Base-by-base conservation (phyloP, 1,284 basidiomycete species). In the Ceratobasidium sp. region DNA sequence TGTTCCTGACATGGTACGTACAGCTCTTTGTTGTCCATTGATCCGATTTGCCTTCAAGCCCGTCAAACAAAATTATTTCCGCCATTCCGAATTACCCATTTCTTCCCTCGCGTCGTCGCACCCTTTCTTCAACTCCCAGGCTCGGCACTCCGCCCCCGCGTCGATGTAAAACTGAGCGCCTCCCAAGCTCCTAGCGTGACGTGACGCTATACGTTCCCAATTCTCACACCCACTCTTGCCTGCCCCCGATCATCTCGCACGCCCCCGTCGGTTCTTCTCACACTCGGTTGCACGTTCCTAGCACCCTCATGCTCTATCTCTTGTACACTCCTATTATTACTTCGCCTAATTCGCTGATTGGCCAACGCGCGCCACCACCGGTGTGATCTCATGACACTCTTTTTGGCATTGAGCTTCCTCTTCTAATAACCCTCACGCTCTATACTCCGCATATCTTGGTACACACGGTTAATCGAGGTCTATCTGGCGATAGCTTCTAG, bases 1-100 rank as follows among this genome's bases (percentile, higher is more conserved):
- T 7, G 73, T 75, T 42, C 73, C 73, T 17, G 73, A 75, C 9
- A 44, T 75, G 50, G 73, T 75, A 61, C 28, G 73, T 65, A 23
- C 33, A 3, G n/a, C 7, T n/a, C 48, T n/a, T 64, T 40, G 3
- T 20, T 2, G 20, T 40, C 5, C 40, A 28, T 62, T 33, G 12
- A 62, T 40, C 28, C 15, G 40, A 15, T 33, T 40, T 28, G 23
- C 56, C 33, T 28, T 23, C 57, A 59, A 62, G 28, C 48, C 59
- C 40, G 33, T 40, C 33, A 28, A 59, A 59, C 15, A 13, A 23
- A 52, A 20, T 46, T 52, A 52, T 67, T 67, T 52, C 46, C 52
- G 28, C 28, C 65, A 50, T 52, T 15, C 7, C 23, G 52, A 23
- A 17, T 9, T 52, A 5, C 33, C 20, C 33, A 33, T 26, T 40